phyloP scores from a whole-genome alignment of 2,329 filamentous ascomycete species.

The Penicillium sp. region DNA sequence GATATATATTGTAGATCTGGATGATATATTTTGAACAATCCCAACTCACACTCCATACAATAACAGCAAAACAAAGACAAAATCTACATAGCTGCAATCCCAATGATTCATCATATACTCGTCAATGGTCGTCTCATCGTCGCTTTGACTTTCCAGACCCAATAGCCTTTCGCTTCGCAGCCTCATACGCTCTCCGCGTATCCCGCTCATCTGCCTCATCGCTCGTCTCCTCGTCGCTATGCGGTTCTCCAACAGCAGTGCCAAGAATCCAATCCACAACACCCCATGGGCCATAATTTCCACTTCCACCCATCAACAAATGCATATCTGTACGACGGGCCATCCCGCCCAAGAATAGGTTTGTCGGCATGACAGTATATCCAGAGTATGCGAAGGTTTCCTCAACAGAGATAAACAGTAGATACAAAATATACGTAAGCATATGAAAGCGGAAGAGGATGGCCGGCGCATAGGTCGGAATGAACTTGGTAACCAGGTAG shows the following conservation, averaged over 20 bases:
- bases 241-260: conserved; percentile 41
- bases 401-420: conserved; percentile 57
- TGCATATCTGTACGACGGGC: conserved; percentile 59
- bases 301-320: conserved; percentile 48
- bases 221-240: conserved; percentile 52
- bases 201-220: conserved; percentile 40
- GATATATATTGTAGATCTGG: background rate
- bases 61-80: background rate
- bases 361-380: conserved; percentile 58
- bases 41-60: background rate
- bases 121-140: conserved; percentile 4
- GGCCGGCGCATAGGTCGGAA: conserved; percentile 59
- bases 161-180: conserved; percentile 31
- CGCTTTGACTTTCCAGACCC: conserved; percentile 11
- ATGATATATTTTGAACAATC: background rate
- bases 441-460: conserved; percentile 60
- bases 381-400: conserved; percentile 62
- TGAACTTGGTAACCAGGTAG: conserved; percentile 55
- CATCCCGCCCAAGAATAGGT: conserved; percentile 59
- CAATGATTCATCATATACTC: background rate
- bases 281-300: conserved; percentile 49
- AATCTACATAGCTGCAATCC: background rate
- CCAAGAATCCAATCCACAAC: conserved; percentile 48
- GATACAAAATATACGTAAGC: conserved; percentile 58
- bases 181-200: conserved; percentile 29